Base-by-base conservation (phyloP, 495 filamentous ascomycete genomes). In the Aspergillus carlsbadensis region DNA sequence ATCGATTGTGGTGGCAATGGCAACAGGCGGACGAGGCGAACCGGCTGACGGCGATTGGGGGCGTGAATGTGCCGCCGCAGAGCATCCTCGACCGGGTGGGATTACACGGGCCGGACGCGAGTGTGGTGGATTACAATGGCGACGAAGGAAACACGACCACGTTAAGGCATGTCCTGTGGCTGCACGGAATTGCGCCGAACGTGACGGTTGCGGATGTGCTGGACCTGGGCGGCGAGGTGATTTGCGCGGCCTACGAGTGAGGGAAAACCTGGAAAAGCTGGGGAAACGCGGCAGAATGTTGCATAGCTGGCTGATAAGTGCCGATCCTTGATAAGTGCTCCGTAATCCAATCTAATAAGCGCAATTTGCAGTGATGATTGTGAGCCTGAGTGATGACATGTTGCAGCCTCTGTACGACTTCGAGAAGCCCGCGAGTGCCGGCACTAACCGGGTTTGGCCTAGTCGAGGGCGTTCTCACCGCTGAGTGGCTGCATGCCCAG, bases 1-100 rank as follows among this genome's bases (percentile, higher is more conserved):
- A 52, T 24, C 49, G 49, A 36, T 10, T 52, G 22, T 52, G 49
- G 49, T 52, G 49, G 49, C 49, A 40, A 24, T 52, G 49, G 49
- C 49, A 52, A 21, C 49, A 52, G 26, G 49, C 36, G 2, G 49
- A 52, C 15, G 36, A 17, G 20, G 21, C 49, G 21, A 14, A 17
- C n/a, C 13, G 49, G 26, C 24, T 52, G 36, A 20, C 21, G 18
- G 49, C 40, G 13, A 41, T 52, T 15, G 49, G 49, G 21, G 37
- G 49, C 13, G 10, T 36, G 13, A 52, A 52, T 22, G 49, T 52
- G 10, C 36, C 37, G 8, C 36, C 49, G 48, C 48, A 29, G 21
- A 20, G 11, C 1, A 29, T 35, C 11, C 40, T 54, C 10, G 29
- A 40, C 14, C 29, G 24, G 21, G 29, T 42, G 35, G 44, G 36